Percentiles rank a stretch among this genome's conserved stretches.
Conservation (phyloP, 805 yeast species). For the Wickerhamiella shivajii region DNA sequence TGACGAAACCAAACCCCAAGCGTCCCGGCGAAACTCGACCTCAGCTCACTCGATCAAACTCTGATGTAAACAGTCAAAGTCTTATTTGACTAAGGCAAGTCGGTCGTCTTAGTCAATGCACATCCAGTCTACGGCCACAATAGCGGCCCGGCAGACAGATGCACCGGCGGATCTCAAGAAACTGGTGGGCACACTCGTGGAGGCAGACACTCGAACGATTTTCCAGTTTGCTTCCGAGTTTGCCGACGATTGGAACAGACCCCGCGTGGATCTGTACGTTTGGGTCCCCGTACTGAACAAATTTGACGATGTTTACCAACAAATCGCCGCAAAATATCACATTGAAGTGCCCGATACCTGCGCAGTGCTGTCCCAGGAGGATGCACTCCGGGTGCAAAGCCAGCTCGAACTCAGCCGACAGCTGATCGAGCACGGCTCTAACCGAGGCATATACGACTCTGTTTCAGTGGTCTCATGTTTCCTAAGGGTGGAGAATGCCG, state of each 20-base stretch:
- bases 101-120: no score
- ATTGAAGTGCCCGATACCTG: conserved; percentile 43
- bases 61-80: no score
- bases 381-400: conserved; percentile 34
- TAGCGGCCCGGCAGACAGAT: conserved; percentile 4
- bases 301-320: conserved; percentile 46
- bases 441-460: conserved; percentile 54
- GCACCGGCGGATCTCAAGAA: conserved; percentile 4
- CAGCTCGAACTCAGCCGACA: conserved; percentile 47
- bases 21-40: no score
- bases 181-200: conserved; percentile 1
- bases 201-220: conserved; percentile 17
- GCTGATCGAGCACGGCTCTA: conserved; percentile 54
- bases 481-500: conserved; percentile 43
- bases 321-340: conserved; percentile 26
- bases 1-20: no score
- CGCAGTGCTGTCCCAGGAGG: conserved; percentile 34
- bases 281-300: conserved; percentile 69
- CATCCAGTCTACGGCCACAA: conserved; percentile 6
- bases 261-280: conserved; percentile 53
- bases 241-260: conserved; percentile 36
- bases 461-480: conserved; percentile 44
- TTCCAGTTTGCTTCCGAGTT: conserved; percentile 21
- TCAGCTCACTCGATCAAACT: no score
- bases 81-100: no score